These are phyloP conservation scores for Penicillium sp. DNA, from an alignment of 2,329 filamentous ascomycete species.

Conservation along the genomic window DNA sequence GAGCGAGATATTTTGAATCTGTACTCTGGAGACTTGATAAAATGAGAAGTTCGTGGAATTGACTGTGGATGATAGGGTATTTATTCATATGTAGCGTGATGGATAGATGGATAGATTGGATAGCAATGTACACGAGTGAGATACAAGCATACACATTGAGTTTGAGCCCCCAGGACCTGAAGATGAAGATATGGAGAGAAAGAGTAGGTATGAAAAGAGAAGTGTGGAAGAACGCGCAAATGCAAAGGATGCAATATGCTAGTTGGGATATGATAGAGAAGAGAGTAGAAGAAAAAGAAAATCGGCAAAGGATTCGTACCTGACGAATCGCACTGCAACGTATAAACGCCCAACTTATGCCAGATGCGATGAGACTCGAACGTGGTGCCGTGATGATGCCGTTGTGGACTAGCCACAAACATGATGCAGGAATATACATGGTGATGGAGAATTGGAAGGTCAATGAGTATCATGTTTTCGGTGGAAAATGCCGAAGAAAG, in stretches of 20 bases:
- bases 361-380: constrained; percentile 12
- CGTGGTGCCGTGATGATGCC: constrained; percentile 10
- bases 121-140: neutral
- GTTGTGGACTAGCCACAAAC: constrained; percentile 11
- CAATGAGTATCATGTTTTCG: constrained; percentile 25
- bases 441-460: neutral
- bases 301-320: constrained; percentile 9
- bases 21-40: neutral
- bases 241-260: constrained; percentile 1
- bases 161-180: neutral
- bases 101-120: constrained; percentile 3
- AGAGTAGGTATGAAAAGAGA: neutral
- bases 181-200: neutral
- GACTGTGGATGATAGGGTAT: neutral
- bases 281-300: neutral
- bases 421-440: constrained; percentile 18
- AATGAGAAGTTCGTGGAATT: neutral
- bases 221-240: neutral
- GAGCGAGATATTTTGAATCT: neutral
- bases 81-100: constrained; percentile 3
- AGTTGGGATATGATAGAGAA: constrained; percentile 1
- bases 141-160: neutral
- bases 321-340: constrained; percentile 9
- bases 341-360: constrained; percentile 14
- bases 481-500: constrained; percentile 30